Percentiles rank a stretch among this genome's conserved stretches.
Evolutionary conservation across 139 green algal species (phyloP).

Genomic region (Astrephomene gubernaculifera): DNA sequence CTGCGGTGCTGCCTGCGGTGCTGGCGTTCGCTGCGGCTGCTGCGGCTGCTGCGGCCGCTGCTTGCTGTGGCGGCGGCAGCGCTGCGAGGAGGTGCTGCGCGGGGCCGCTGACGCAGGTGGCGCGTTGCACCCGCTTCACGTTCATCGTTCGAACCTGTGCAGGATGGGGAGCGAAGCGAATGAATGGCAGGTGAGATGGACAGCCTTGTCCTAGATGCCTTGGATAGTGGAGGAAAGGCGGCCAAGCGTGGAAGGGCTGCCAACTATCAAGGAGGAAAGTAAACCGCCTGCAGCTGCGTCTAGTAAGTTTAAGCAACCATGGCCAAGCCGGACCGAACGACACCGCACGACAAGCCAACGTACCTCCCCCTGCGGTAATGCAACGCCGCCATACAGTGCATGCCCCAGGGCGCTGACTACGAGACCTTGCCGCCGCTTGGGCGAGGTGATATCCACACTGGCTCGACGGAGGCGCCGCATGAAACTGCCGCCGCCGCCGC

Average conservation of each 20-base stretch:
- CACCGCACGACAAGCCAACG: background rate
- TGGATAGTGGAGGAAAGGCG: no score
- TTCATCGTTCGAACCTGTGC: constrained; percentile 15
- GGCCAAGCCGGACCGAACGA: background rate
- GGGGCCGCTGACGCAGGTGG: background rate
- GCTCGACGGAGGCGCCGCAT: constrained; percentile 22
- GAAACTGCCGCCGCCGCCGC: constrained; percentile 9
- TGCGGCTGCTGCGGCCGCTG: background rate
- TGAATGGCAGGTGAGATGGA: no score
- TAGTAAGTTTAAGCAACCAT: background rate
- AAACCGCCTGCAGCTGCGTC: background rate
- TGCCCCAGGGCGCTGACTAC: no score
- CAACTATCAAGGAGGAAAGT: no score
- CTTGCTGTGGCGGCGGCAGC: no score
- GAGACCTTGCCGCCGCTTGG: background rate
- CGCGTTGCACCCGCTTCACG: constrained; percentile 34
- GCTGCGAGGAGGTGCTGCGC: background rate
- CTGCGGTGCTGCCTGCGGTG: no score
- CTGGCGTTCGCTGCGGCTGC: background rate
- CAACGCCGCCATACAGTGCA: background rate
- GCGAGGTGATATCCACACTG: background rate
- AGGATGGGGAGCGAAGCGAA: background rate
- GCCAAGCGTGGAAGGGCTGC: no score
- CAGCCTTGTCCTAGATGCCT: no score
- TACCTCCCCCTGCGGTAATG: background rate